phyloP scores from a whole-genome alignment of 176 grass and related monocot species.

The Cenchrus americanus region DNA sequence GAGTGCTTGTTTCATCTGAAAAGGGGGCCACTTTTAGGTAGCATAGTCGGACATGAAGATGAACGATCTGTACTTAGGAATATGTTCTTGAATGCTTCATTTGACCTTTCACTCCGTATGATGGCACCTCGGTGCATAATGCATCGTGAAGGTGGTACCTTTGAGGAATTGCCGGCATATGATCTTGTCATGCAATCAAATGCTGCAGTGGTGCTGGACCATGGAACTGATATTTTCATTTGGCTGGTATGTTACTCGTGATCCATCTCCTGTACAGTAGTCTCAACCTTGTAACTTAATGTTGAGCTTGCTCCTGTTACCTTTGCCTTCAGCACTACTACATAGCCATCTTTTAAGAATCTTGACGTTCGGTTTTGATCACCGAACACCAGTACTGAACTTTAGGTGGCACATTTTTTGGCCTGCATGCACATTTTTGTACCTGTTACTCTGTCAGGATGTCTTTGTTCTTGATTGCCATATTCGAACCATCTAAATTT shows the following conservation, averaged over 20 bases:
- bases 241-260: conserved; percentile 85
- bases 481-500: conserved; percentile 18
- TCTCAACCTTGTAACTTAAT: conserved; percentile 5
- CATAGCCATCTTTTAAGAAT: conserved; percentile 22
- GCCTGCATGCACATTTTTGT: neutral
- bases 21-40: conserved; percentile 93
- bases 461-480: conserved; percentile 13
- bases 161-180: conserved; percentile 96
- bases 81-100: conserved; percentile 82
- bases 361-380: neutral
- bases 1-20: conserved; percentile 95
- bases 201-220: conserved; percentile 91
- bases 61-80: conserved; percentile 91
- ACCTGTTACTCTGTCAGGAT: neutral
- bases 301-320: neutral
- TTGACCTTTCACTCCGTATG: conserved; percentile 92
- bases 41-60: conserved; percentile 94
- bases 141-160: conserved; percentile 91
- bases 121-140: conserved; percentile 86
- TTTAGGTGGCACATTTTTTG: neutral
- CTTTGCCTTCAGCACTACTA: conserved; percentile 13
- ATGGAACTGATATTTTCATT: conserved; percentile 99
- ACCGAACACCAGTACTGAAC: neutral
- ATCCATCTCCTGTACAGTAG: conserved; percentile 18
- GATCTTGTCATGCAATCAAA: conserved; percentile 94